phyloP scores from a whole-genome alignment of 2,329 filamentous ascomycete species.

The Beauveria pseudobassiana region DNA sequence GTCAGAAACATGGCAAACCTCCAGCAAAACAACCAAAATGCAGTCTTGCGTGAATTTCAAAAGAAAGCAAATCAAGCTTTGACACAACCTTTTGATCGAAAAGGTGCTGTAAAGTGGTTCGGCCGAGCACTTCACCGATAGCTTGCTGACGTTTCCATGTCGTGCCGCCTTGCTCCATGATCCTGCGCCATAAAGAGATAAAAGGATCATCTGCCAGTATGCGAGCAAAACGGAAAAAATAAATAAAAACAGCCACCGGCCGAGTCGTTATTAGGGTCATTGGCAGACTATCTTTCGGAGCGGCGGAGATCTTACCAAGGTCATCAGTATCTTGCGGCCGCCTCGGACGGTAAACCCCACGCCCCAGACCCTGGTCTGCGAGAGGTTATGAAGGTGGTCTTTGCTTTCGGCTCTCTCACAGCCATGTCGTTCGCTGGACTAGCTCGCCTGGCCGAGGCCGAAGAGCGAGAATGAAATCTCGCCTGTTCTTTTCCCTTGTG shows the following conservation, averaged over 20 bases:
- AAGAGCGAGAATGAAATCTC: background rate
- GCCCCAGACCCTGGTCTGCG: background rate
- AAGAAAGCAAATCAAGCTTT: background rate
- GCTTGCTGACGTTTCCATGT: background rate
- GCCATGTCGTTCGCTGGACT: background rate
- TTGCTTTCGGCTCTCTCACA: background rate
- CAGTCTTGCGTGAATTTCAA: background rate
- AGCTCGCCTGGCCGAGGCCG: background rate
- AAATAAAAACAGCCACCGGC: background rate
- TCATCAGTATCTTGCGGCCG: background rate
- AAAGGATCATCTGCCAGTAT: background rate
- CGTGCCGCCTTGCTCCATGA: background rate
- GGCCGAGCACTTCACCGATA: background rate
- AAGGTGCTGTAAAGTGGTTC: background rate
- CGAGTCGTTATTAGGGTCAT: background rate
- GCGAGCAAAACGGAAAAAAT: background rate
- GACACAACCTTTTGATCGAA: background rate
- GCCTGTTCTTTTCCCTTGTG: background rate
- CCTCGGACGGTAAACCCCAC: background rate
- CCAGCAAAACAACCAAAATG: background rate
- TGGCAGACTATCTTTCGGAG: background rate
- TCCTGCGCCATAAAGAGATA: background rate
- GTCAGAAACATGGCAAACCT: background rate
- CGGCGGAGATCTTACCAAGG: conserved; percentile 6
- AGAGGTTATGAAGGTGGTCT: background rate